phyloP scores from a whole-genome alignment of 2,329 filamentous ascomycete genomes.

The Colletotrichum aenigma region DNA sequence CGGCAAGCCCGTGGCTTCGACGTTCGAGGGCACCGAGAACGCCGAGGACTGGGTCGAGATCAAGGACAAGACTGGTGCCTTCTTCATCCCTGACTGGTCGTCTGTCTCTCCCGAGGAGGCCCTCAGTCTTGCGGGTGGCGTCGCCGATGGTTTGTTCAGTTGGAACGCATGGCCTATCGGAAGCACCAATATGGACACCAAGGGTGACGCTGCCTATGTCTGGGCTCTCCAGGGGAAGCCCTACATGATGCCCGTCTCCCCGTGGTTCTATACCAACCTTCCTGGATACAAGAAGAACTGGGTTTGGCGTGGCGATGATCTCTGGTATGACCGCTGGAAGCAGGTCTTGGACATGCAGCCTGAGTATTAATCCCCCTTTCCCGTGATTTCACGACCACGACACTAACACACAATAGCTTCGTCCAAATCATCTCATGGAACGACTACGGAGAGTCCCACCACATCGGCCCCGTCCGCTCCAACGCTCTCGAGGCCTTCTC shows the following conservation, averaged over 20 bases:
- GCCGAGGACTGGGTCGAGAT: constrained; percentile 47
- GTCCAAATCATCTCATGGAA: constrained; percentile 55
- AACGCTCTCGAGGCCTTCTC: constrained; percentile 31
- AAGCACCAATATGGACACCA: constrained; percentile 18
- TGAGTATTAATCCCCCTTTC: constrained; percentile 60
- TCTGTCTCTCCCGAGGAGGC: constrained; percentile 34
- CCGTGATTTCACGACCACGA: constrained; percentile 39
- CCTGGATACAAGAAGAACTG: constrained; percentile 64
- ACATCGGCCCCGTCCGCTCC: constrained; percentile 52
- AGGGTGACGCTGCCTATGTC: constrained; percentile 23
- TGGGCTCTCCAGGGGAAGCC: constrained; percentile 17
- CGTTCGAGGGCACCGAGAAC: constrained; percentile 47
- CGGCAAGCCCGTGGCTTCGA: constrained; percentile 39
- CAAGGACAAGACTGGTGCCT: constrained; percentile 40
- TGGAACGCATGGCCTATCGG: constrained; percentile 43
- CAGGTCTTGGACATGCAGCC: constrained; percentile 54
- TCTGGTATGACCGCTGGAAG: constrained; percentile 66
- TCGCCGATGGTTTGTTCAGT: constrained; percentile 38
- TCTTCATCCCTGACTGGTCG: constrained; percentile 51
- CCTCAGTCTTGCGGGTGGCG: constrained; percentile 6
- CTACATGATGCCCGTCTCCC: constrained; percentile 60
- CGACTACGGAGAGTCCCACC: constrained; percentile 61
- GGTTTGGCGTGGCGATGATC: constrained; percentile 64
- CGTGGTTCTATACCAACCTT: constrained; percentile 66
- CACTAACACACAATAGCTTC: constrained; percentile 35